phyloP scores from a whole-genome alignment of 768 basidiomycete species.

The Harrya chromipes region DNA sequence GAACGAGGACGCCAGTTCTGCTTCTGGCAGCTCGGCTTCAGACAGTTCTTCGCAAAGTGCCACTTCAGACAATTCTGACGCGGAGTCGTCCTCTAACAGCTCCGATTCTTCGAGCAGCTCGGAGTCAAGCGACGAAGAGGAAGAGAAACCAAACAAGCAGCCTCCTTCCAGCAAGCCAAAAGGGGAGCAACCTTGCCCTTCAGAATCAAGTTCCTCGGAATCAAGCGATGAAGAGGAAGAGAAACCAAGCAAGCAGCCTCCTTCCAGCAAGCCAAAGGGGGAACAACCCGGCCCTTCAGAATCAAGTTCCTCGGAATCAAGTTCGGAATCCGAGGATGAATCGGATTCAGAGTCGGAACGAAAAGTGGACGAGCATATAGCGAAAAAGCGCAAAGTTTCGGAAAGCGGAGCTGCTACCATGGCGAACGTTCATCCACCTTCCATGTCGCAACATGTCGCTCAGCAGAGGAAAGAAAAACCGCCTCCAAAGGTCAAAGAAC shows the following conservation, averaged over 20 bases:
- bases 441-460: neutral
- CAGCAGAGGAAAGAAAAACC: conserved; percentile 14
- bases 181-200: neutral
- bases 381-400: conserved; percentile 62
- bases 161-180: neutral
- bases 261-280: conserved; percentile 1
- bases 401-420: conserved; percentile 49
- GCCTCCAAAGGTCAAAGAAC: conserved; percentile 48
- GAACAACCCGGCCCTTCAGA: too few species aligned
- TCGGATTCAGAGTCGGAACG: neutral
- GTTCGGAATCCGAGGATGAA: conserved; percentile 27
- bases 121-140: conserved; percentile 14
- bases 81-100: conserved; percentile 13
- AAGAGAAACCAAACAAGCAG: conserved; percentile 1
- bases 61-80: conserved; percentile 13
- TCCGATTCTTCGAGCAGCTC: conserved; percentile 14
- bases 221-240: conserved; percentile 11
- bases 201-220: conserved; percentile 3
- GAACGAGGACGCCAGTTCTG: conserved; percentile 5
- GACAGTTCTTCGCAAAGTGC: conserved; percentile 13
- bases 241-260: neutral
- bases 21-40: conserved; percentile 17
- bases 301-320: conserved; percentile 7
- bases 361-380: conserved; percentile 28
- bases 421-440: conserved; percentile 38